Conservation (phyloP, 2,329 filamentous ascomycete genomes). For the Xylariomycetidae sp. region DNA sequence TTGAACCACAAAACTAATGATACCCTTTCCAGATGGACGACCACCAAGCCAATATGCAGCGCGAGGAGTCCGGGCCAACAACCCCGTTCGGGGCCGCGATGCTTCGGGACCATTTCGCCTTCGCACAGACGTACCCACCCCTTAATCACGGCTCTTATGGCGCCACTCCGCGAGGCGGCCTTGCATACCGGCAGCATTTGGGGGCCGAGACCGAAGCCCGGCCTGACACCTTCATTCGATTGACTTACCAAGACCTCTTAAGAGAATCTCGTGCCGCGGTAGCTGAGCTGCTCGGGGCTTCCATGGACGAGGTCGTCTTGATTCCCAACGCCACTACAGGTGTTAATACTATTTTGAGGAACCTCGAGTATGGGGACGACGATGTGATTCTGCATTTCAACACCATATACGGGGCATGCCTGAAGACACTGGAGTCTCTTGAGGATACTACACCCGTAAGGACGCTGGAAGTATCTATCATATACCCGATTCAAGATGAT, state of each 20-base stretch:
- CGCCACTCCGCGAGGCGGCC: constrained; percentile 52
- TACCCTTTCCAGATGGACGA: no score
- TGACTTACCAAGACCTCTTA: constrained; percentile 48
- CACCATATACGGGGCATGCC: constrained; percentile 62
- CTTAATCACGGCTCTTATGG: constrained; percentile 57
- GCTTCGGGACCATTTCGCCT: constrained; percentile 26
- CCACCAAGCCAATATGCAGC: no score
- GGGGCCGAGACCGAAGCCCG: constrained; percentile 52
- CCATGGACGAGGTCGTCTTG: constrained; percentile 63
- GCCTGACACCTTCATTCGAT: constrained; percentile 62
- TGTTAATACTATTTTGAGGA: constrained; percentile 62
- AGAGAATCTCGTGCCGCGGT: constrained; percentile 51
- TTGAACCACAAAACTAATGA: no score
- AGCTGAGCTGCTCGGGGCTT: constrained; percentile 52
- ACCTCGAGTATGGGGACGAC: constrained; percentile 49
- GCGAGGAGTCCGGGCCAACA: no score
- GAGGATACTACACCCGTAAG: constrained; percentile 46
- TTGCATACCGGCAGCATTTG: constrained; percentile 43
- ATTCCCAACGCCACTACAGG: constrained; percentile 67
- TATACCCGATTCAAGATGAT: constrained; percentile 55
- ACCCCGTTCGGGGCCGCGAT: constrained; percentile 23
- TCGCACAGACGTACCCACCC: constrained; percentile 26
- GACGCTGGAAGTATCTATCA: constrained; percentile 46
- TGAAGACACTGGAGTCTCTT: constrained; percentile 55
- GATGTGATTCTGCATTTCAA: constrained; percentile 64